phyloP scores from a whole-genome alignment of 805 yeast species.

The Hanseniaspora osmophila region DNA sequence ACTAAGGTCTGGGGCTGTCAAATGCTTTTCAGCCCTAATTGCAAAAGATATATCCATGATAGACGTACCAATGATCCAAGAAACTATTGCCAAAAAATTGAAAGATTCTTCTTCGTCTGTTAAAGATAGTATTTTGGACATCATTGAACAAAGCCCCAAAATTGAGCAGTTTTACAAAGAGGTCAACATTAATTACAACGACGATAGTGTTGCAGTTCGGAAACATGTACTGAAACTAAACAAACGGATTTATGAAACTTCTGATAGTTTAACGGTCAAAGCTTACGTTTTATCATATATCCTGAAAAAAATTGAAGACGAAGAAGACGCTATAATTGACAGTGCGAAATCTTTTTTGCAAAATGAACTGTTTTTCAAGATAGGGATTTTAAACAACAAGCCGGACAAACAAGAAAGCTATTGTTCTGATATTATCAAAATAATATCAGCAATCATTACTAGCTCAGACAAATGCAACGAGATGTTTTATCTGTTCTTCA shows the following conservation, averaged over 20 bases:
- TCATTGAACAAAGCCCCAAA: constrained; percentile 36
- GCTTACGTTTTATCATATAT: constrained; percentile 29
- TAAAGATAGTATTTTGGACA: constrained; percentile 60
- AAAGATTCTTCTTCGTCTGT: constrained; percentile 56
- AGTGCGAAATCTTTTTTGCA: constrained; percentile 26
- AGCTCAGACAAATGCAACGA: constrained; percentile 28
- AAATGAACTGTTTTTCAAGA: constrained; percentile 24
- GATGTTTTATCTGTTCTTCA: constrained; percentile 34
- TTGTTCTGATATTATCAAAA: constrained; percentile 14
- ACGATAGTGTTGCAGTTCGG: constrained; percentile 51
- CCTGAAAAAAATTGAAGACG: constrained; percentile 49
- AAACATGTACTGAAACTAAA: constrained; percentile 44
- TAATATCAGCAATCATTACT: constrained; percentile 27
- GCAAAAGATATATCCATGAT: constrained; percentile 39
- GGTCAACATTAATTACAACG: constrained; percentile 32
- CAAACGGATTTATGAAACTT: constrained; percentile 30
- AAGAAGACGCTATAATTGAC: constrained; percentile 42
- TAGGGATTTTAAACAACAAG: constrained; percentile 5
- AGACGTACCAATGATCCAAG: constrained; percentile 34
- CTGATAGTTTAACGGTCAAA: constrained; percentile 19
- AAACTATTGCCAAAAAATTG: constrained; percentile 37
- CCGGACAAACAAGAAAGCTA: constrained; percentile 7
- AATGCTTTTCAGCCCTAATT: constrained; percentile 42
- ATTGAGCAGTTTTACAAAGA: constrained; percentile 33
- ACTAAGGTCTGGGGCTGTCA: constrained; percentile 50